These are phyloP conservation scores for Plasmodium blacklocki DNA, from an alignment of 169 alveolate genomes.

Conservation along the genomic window DNA sequence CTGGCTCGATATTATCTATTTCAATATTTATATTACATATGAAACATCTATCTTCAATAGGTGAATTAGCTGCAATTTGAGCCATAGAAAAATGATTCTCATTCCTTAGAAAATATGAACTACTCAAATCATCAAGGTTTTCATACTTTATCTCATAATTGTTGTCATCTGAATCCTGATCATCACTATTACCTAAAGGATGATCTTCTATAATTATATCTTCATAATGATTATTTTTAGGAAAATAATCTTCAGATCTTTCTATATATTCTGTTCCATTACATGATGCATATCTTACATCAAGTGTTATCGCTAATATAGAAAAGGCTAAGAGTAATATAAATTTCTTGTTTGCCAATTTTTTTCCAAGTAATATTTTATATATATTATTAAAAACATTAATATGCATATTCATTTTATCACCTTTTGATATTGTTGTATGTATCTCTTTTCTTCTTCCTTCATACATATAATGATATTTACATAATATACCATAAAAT, in stretches of 20 bases:
- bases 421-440: not conserved
- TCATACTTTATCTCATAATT: constrained; percentile 1
- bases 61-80: constrained; percentile 49
- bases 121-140: not conserved
- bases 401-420: constrained; percentile 9
- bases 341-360: constrained; percentile 17
- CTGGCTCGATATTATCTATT: not conserved
- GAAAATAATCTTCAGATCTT: not conserved
- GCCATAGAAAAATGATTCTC: constrained; percentile 13
- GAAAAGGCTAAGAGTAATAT: constrained; percentile 4
- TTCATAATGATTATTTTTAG: not conserved
- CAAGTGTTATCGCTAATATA: constrained; percentile 28
- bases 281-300: constrained; percentile 21
- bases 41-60: constrained; percentile 62
- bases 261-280: constrained; percentile 1
- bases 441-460: constrained; percentile 7
- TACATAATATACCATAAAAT: too few relatives aligned
- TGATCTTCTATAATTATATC: too few relatives aligned
- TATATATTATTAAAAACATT: constrained; percentile 4
- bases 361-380: not conserved
- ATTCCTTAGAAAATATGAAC: constrained; percentile 4
- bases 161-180: not conserved
- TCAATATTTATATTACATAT: constrained; percentile 18
- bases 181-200: not conserved
- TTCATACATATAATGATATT: too few relatives aligned